Base-by-base conservation (phyloP, 129 eudicot genomes). In the Glebionis coronaria region DNA sequence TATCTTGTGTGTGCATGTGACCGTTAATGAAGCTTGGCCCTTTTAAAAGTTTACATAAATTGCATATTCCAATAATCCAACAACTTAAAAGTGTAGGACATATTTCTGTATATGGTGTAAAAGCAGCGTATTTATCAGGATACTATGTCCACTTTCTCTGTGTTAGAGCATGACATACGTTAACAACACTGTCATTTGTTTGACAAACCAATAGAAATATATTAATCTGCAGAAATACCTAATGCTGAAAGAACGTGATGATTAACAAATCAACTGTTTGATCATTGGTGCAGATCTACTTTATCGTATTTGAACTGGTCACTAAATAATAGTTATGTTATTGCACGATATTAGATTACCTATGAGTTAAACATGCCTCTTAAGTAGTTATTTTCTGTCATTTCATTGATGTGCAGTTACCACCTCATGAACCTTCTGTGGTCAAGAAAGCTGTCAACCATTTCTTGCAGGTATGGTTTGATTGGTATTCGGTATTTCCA, bases 391-490 rank as follows among this genome's bases (percentile, higher is more conserved):
- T 44, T 44, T 76, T 28, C 16, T 44, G 45, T 70, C 23, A 19
- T 54, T 58, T 55, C 78, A 56, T 78, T 49, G 20, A 27, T 60
- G 56, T 81, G 83, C 88, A 91, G 97, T 81, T 91, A 68, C 91
- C 92, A 57, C 97, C 99, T 49, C 95, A 94, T 72, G 97, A 94
- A 55, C 90, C 99, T 79, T 76, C 78, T 19, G 97, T 94, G 49
- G 97, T 94, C 47, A 82, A 71, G 77, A 83, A 76, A 73, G 99
- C 99, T 44, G 93, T 94, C 70, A 94, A 94, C 79, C 99, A 94
- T 81, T 94, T 89, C 68, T 74, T 94, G 69, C 97, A 85, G 95
- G 98, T 92, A 52, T 61, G 82, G 21, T 46, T 57, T 44, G 45
- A 67, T 14, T 79, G 66, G 61, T 58, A 62, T 67, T 44, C 4